These are phyloP conservation scores for Fragaria vesca DNA, from an alignment of 306 rosid genomes.

Conservation along the genomic window DNA sequence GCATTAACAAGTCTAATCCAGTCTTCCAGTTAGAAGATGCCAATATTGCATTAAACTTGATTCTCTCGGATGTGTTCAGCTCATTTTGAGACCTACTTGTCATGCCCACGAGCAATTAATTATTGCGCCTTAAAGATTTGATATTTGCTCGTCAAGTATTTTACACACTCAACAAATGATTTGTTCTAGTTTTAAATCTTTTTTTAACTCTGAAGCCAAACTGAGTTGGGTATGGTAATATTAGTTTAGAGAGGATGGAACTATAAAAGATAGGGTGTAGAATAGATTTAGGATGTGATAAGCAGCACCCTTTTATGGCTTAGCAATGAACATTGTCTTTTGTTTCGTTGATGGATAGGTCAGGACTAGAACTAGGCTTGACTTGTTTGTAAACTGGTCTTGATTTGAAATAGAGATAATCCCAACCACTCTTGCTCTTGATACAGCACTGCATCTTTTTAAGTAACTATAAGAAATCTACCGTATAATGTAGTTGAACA, in stretches of 20 bases:
- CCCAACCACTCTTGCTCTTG: background rate
- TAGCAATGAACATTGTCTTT: background rate
- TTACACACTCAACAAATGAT: too few relatives aligned
- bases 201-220: background rate
- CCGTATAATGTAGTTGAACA: background rate
- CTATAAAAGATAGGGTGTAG: background rate
- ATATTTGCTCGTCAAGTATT: too few relatives aligned
- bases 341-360: background rate
- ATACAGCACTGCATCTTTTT: background rate
- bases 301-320: background rate
- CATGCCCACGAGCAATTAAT: too few relatives aligned
- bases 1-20: background rate
- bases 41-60: background rate
- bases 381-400: background rate
- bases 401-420: background rate
- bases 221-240: background rate
- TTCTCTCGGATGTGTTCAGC: too few relatives aligned
- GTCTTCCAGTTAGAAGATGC: background rate
- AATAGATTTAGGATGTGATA: background rate
- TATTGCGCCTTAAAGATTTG: too few relatives aligned
- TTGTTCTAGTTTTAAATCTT: too few relatives aligned
- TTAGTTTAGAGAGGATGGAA: background rate
- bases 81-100: too few relatives aligned
- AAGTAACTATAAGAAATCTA: background rate
- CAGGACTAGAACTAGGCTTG: background rate